Evolutionary conservation across 768 basidiomycete species (phyloP).

Genomic region (Chalciporus sphaerocephalus): DNA sequence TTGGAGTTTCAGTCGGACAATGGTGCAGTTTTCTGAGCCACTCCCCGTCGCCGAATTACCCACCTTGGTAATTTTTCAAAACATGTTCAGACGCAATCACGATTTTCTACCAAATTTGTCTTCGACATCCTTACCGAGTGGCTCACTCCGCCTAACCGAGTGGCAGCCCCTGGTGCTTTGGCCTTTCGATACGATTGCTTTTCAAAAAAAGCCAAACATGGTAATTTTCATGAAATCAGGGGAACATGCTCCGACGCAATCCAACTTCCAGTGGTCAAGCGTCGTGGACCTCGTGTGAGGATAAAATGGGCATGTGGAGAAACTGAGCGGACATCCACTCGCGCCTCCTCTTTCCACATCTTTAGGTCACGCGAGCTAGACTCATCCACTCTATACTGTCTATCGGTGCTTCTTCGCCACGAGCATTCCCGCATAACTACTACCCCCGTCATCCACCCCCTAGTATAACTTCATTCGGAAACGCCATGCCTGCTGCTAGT

Average conservation of each 20-base stretch:
- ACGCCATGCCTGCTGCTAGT: slow-evolving; percentile 5
- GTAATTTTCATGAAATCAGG: slow-evolving; percentile 19
- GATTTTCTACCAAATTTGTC: slow-evolving; percentile 7
- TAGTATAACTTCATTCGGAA: background rate
- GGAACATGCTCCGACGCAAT: slow-evolving; percentile 25
- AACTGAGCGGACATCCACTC: slow-evolving; percentile 3
- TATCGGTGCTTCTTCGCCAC: background rate
- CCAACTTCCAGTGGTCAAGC: slow-evolving; percentile 13
- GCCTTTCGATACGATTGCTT: slow-evolving; percentile 19
- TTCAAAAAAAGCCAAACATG: slow-evolving; percentile 14
- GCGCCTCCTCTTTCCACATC: background rate
- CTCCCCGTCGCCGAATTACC: background rate
- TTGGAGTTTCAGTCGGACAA: background rate
- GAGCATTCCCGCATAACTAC: background rate
- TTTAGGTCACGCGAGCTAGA: background rate
- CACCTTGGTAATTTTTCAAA: slow-evolving; percentile 2
- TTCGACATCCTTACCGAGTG: slow-evolving; percentile 20
- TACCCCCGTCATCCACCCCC: background rate
- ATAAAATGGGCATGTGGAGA: slow-evolving; percentile 19
- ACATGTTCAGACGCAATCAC: slow-evolving; percentile 23
- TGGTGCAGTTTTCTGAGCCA: background rate
- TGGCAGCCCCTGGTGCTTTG: slow-evolving; percentile 16
- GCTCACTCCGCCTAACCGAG: slow-evolving; percentile 16
- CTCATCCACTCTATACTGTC: background rate
- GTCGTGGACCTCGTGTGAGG: slow-evolving; percentile 6